Base-by-base conservation (phyloP, 2,329 filamentous ascomycete genomes). In the Fusarium avenaceum region DNA sequence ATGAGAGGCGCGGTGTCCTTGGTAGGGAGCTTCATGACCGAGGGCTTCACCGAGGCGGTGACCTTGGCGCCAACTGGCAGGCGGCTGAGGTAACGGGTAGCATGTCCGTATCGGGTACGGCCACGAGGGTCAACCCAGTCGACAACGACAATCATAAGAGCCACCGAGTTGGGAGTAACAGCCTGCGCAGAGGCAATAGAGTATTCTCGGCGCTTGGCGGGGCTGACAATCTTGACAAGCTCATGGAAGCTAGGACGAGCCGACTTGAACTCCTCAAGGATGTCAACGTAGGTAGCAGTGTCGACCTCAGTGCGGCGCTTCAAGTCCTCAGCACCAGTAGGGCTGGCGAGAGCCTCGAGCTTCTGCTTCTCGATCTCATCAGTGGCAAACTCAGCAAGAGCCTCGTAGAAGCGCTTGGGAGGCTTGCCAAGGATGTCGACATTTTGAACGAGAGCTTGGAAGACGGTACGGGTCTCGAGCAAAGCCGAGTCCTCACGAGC, bases 101-200 rank as follows among this genome's bases (percentile, higher is more conserved):
- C 95, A 79, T 97, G 94, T 54, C 96, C 96, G 77, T 93, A 95
- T 72, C 96, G 94, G 74, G 92, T 91, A 76, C 94, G 93, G 75
- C 95, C 95, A 75, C 88, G 87, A 70, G 92, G 86, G 80, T 98
- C 95, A 70, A 94, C 90, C 96, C 96, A 99, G 84, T 93, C 90
- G 75, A 99, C 96, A 6, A 96, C 96, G 63, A 99, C 96, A 76
- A 99, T 96, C 89, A 98, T 96, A 68, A 99, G 89, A 10, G 94
- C 88, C 60, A 99, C 94, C n/a, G 88, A 90, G 76, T 85, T 94
- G 20, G 96, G 94, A 1, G 93, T 94, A 40, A 98, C 95, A 74
- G 95, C 93, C 82, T 99, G 96, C 56, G 94, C 96, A 4, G 96
- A 98, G 20, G 96, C 96, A 72, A 99, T 98, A n/a, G 93, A 97